phyloP scores from a whole-genome alignment of 345 rosid species.

The Aquilaria sinensis region DNA sequence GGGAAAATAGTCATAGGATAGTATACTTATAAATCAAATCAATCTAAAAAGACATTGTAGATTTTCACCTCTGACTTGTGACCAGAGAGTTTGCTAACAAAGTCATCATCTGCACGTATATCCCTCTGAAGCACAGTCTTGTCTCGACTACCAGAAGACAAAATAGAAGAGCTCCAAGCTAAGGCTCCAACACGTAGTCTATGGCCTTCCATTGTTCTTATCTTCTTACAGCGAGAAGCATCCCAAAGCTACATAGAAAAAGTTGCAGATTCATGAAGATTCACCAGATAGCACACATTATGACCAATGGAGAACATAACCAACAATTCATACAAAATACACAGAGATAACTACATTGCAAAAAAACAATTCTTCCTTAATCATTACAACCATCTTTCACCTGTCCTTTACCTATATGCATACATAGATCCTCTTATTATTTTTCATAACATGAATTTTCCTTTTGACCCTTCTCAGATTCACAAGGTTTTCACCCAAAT shows the following conservation, averaged over 20 bases:
- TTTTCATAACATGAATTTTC: too few species aligned
- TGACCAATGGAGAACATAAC: too few species aligned
- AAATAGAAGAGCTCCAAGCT: slow-evolving; percentile 82
- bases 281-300: too few species aligned
- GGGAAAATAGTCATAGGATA: not conserved
- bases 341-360: too few species aligned
- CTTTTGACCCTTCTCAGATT: too few species aligned
- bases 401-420: too few species aligned
- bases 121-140: slow-evolving; percentile 92
- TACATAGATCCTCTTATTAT: too few species aligned
- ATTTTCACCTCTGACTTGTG: slow-evolving; percentile 90
- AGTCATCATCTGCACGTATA: slow-evolving; percentile 71
- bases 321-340: too few species aligned
- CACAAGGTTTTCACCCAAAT: too few species aligned
- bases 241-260: slow-evolving; percentile 74
- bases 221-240: slow-evolving; percentile 64
- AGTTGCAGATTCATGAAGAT: not conserved
- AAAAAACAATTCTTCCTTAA: too few species aligned
- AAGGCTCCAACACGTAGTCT: slow-evolving; percentile 86
- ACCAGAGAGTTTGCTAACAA: slow-evolving; percentile 80
- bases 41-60: slow-evolving; percentile 1
- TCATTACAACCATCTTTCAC: too few species aligned
- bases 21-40: slow-evolving; percentile 7
- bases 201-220: slow-evolving; percentile 98
- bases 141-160: slow-evolving; percentile 98